Conservation (phyloP, 176 grass and related monocot genomes). For the Rhynchospora tenuis region DNA sequence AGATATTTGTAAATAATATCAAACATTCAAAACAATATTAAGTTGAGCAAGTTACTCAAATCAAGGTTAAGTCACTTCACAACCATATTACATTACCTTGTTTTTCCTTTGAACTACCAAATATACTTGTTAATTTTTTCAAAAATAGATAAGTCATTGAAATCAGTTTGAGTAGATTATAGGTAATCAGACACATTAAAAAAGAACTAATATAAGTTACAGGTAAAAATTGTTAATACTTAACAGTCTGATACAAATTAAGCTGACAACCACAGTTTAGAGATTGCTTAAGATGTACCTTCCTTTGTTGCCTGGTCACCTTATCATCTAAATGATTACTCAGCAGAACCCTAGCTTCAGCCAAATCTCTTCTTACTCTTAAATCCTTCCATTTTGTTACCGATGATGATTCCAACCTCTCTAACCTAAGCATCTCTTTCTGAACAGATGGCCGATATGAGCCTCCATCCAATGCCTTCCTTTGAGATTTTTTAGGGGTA, state of each 20-base stretch:
- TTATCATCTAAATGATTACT: constrained; percentile 75
- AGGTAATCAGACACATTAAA: not conserved
- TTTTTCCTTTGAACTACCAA: not conserved
- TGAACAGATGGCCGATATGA: constrained; percentile 38
- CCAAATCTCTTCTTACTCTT: constrained; percentile 55
- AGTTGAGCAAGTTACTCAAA: not conserved
- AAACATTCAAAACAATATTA: not conserved
- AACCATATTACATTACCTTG: not conserved
- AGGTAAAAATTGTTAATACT: not conserved
- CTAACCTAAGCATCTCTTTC: constrained; percentile 50
- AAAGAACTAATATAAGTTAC: not conserved
- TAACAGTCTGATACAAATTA: not conserved
- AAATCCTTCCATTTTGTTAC: constrained; percentile 36
- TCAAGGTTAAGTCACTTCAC: not conserved
- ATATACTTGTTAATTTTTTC: not conserved
- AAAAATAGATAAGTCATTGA: not conserved
- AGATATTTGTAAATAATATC: not conserved
- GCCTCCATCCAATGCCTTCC: constrained; percentile 38
- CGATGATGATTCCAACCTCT: constrained; percentile 29
- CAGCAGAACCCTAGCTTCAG: constrained; percentile 52
- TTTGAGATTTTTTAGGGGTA: constrained; percentile 44
- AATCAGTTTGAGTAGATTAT: not conserved
- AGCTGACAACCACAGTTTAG: not conserved
- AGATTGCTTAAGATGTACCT: constrained; percentile 35
- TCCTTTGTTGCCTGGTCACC: constrained; percentile 75